Evolutionary conservation across 768 basidiomycete genomes (phyloP).

Genomic region (Chalciporus piperatus): DNA sequence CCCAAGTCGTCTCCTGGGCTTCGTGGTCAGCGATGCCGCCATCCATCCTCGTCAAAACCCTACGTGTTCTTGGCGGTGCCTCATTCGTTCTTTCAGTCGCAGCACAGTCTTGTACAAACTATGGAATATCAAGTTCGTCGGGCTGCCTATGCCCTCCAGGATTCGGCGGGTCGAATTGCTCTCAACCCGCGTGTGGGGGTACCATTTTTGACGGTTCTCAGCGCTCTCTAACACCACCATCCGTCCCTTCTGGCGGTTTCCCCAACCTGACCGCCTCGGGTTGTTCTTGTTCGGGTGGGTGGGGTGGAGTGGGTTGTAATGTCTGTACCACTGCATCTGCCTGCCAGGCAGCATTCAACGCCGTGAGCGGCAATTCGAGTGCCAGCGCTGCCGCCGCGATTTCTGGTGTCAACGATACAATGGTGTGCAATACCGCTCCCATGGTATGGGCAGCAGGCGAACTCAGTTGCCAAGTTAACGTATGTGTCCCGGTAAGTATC

Average conservation of each 20-base stretch:
- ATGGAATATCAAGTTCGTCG: conserved; percentile 20
- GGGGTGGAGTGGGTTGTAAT: conserved; percentile 78
- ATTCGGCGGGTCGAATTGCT: conserved; percentile 71
- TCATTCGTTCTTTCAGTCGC: conserved; percentile 11
- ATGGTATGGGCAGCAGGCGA: conserved; percentile 76
- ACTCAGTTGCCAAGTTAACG: conserved; percentile 81
- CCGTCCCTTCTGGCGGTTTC: conserved; percentile 39
- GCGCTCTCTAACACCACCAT: conserved; percentile 47
- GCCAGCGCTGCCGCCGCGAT: conserved; percentile 25
- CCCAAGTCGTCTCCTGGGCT: background rate
- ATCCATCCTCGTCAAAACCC: background rate
- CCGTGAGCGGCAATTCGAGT: conserved; percentile 37
- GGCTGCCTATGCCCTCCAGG: conserved; percentile 77
- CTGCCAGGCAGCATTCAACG: conserved; percentile 62
- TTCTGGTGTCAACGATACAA: conserved; percentile 52
- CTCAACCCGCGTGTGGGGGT: conserved; percentile 73
- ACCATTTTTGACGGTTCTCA: conserved; percentile 71
- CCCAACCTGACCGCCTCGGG: conserved; percentile 64
- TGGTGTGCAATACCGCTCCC: conserved; percentile 70
- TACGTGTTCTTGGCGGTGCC: conserved; percentile 10
- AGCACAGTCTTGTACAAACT: conserved; percentile 29
- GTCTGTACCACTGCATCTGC: conserved; percentile 68
- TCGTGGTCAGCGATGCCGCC: conserved; percentile 6
- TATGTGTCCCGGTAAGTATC: conserved; percentile 37
- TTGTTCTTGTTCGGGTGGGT: conserved; percentile 72